Percentiles rank a stretch among this genome's conserved stretches.
Conservation (phyloP, 1,284 basidiomycete genomes). For the Cutaneotrichosporon cutaneum region DNA sequence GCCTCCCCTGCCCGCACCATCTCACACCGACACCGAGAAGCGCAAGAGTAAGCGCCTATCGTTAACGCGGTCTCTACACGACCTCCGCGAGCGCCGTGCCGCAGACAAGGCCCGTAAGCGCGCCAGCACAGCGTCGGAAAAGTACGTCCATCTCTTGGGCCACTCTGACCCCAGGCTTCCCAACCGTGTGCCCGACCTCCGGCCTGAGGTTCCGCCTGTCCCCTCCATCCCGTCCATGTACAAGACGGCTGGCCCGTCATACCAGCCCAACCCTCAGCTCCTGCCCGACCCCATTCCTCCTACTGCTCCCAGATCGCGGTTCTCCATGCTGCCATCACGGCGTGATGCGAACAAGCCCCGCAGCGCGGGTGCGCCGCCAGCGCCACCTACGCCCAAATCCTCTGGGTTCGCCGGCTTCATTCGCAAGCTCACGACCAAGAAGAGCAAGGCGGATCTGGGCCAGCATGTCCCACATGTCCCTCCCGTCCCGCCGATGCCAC, state of each 20-base stretch:
- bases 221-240: conserved; percentile 17
- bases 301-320: neutral
- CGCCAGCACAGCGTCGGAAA: conserved; percentile 6
- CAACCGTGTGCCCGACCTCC: neutral
- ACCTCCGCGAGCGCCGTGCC: conserved; percentile 13
- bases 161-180: neutral
- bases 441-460: neutral
- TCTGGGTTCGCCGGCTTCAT: conserved; percentile 13
- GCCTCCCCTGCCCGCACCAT: neutral
- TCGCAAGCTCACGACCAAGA: conserved; percentile 14
- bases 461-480: neutral
- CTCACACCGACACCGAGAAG: conserved; percentile 8
- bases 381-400: conserved; percentile 2
- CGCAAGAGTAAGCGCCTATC: conserved; percentile 17
- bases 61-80: conserved; percentile 15
- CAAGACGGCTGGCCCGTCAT: conserved; percentile 1
- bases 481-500: conserved; percentile 1
- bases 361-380: neutral
- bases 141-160: conserved; percentile 6
- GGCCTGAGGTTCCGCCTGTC: conserved; percentile 9
- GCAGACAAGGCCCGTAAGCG: conserved; percentile 11
- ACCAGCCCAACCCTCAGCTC: neutral
- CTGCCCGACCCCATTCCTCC: neutral
- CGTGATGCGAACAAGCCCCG: neutral
- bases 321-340: neutral